These are phyloP conservation scores for Sphaceloma murrayae DNA, from an alignment of 2,329 filamentous ascomycete species.

Conservation along the genomic window DNA sequence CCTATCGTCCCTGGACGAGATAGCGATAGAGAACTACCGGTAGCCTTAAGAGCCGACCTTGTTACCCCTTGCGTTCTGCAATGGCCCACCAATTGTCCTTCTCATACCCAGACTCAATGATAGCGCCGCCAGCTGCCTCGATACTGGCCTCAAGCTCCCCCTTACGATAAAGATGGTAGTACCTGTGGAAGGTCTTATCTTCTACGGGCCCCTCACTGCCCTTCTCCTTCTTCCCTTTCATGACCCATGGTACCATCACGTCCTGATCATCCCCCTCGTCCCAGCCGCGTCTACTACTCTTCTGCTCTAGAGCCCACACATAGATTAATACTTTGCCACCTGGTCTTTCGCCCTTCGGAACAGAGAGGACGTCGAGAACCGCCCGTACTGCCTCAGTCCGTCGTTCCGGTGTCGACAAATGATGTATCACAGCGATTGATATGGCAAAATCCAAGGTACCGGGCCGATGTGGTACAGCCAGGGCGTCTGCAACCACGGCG, in stretches of 20 bases:
- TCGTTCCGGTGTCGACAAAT: conserved; percentile 69
- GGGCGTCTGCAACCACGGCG: conserved; percentile 68
- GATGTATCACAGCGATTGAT: conserved; percentile 88
- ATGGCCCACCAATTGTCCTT: conserved; percentile 98
- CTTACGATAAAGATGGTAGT: conserved; percentile 85
- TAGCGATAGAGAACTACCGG: conserved; percentile 18
- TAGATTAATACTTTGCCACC: conserved; percentile 68
- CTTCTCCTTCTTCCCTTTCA: conserved; percentile 35
- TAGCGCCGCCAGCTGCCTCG: conserved; percentile 58
- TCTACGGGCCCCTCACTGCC: conserved; percentile 24
- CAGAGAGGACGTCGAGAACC: conserved; percentile 57
- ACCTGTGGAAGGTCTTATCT: conserved; percentile 66
- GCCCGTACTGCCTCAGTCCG: conserved; percentile 62
- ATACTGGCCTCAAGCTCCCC: conserved; percentile 82
- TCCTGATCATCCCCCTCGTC: conserved; percentile 75
- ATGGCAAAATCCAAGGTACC: conserved; percentile 74
- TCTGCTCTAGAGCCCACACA: conserved; percentile 94
- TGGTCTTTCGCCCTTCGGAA: conserved; percentile 16
- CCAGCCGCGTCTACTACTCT: conserved; percentile 78
- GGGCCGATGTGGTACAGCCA: conserved; percentile 68
- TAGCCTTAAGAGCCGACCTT: not conserved
- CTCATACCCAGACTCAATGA: conserved; percentile 80
- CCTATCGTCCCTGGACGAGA: conserved; percentile 21
- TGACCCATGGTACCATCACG: conserved; percentile 91
- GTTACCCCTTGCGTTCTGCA: conserved; percentile 22